A percentile compares a stretch with the other conserved stretches of the same genome.
These are phyloP conservation scores for Trametes gibbosa DNA, from an alignment of 768 basidiomycete species.

Conservation along the genomic window DNA sequence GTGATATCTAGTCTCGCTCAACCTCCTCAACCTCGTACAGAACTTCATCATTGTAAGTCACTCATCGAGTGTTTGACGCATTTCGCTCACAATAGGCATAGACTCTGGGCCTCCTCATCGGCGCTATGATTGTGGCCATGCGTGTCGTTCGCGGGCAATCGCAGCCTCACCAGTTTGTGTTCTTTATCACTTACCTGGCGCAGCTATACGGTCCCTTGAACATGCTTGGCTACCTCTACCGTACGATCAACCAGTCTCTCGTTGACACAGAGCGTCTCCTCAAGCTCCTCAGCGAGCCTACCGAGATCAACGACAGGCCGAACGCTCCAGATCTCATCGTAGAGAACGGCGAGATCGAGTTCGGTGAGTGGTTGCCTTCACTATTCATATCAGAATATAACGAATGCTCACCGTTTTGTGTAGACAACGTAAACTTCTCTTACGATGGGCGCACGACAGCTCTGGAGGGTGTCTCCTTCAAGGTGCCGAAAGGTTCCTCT, in stretches of 20 bases:
- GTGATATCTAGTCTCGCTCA: slow-evolving; percentile 53
- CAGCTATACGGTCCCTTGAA: slow-evolving; percentile 78
- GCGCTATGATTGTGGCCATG: slow-evolving; percentile 73
- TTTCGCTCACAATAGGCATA: slow-evolving; percentile 26
- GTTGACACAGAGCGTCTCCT: slow-evolving; percentile 85
- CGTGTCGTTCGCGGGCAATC: slow-evolving; percentile 57
- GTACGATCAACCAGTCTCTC: slow-evolving; percentile 69
- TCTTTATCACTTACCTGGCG: slow-evolving; percentile 79
- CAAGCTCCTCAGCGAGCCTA: slow-evolving; percentile 75
- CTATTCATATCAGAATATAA: background rate
- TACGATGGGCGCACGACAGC: slow-evolving; percentile 74
- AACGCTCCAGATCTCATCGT: slow-evolving; percentile 72
- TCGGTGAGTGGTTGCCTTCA: slow-evolving; percentile 50
- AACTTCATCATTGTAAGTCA: slow-evolving; percentile 72
- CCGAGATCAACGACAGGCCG: slow-evolving; percentile 80
- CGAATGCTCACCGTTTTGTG: background rate
- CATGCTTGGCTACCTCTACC: slow-evolving; percentile 77
- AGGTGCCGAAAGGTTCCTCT: slow-evolving; percentile 79
- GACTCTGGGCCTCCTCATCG: slow-evolving; percentile 78
- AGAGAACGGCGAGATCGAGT: slow-evolving; percentile 78
- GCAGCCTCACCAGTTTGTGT: slow-evolving; percentile 61
- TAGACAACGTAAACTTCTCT: slow-evolving; percentile 84
- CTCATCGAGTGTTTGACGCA: background rate
- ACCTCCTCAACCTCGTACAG: slow-evolving; percentile 74
- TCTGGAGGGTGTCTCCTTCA: slow-evolving; percentile 80